These are phyloP conservation scores for Panicum virgatum DNA, from an alignment of 202 grass and related monocot species.

Conservation along the genomic window DNA sequence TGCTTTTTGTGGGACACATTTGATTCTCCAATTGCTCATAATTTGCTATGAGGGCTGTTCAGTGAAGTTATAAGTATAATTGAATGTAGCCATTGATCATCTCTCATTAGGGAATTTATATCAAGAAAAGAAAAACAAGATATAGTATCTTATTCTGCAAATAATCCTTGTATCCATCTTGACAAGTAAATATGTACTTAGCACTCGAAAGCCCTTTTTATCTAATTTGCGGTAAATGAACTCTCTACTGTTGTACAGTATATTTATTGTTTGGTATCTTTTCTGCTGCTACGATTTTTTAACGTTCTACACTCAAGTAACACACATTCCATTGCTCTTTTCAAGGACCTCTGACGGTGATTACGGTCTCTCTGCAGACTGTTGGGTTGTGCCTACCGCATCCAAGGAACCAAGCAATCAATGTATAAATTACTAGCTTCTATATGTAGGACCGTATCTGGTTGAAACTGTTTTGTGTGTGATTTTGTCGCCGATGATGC, in stretches of 20 bases:
- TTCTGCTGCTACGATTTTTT: neutral
- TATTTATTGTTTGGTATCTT: neutral
- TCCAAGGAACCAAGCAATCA: conserved; percentile 34
- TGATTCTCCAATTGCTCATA: too few species aligned
- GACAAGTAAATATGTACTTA: neutral
- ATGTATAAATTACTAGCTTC: conserved; percentile 41
- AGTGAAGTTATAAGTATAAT: too few species aligned
- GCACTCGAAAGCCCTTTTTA: neutral
- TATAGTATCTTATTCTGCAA: neutral
- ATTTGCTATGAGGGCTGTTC: too few species aligned
- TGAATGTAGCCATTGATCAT: too few species aligned
- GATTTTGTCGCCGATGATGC: conserved; percentile 31
- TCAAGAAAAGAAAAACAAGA: too few species aligned
- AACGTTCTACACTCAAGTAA: conserved; percentile 14
- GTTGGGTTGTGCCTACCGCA: neutral
- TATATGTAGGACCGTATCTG: neutral
- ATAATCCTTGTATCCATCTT: neutral
- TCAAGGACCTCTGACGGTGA: neutral
- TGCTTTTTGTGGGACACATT: too few species aligned
- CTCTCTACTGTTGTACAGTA: too few species aligned
- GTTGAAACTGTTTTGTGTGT: conserved; percentile 14
- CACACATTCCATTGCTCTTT: too few species aligned
- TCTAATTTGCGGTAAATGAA: neutral
- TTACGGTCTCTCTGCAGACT: conserved; percentile 22
- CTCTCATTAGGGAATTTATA: too few species aligned